Percentiles rank a stretch among this genome's conserved stretches.
Conservation (phyloP, 768 basidiomycete species). For the Tricholoma bakamatsutake region DNA sequence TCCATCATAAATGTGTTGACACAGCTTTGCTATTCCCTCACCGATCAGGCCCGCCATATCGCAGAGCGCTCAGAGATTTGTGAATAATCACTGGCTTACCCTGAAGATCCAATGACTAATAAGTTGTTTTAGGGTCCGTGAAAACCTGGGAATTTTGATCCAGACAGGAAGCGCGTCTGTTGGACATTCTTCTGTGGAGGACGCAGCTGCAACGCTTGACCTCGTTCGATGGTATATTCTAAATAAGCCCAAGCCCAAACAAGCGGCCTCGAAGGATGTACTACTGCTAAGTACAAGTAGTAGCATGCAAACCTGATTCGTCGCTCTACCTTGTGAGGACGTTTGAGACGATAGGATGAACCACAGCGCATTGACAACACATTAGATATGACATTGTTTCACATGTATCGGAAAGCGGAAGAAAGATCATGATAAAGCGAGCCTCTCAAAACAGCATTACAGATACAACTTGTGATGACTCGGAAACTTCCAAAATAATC, state of each 20-base stretch:
- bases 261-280: neutral
- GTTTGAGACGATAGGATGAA: neutral
- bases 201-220: constrained; percentile 84
- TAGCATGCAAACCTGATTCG: neutral
- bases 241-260: constrained; percentile 36
- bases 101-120: constrained; percentile 1
- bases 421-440: neutral
- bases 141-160: constrained; percentile 75
- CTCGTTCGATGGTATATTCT: constrained; percentile 79
- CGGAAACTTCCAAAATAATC: constrained; percentile 73
- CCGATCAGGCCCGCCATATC: constrained; percentile 61
- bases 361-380: neutral
- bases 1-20: constrained; percentile 84
- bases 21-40: constrained; percentile 89
- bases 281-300: neutral
- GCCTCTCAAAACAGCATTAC: constrained; percentile 59
- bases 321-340: neutral
- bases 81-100: constrained; percentile 25
- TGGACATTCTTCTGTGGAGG: constrained; percentile 90
- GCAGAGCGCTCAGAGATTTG: constrained; percentile 80
- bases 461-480: constrained; percentile 69
- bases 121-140: constrained; percentile 56
- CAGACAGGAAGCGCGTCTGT: constrained; percentile 69
- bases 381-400: neutral
- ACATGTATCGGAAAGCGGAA: neutral